Base-by-base conservation (phyloP, 2,329 filamentous ascomycete genomes). In the Pseudofabraea citricarpa region DNA sequence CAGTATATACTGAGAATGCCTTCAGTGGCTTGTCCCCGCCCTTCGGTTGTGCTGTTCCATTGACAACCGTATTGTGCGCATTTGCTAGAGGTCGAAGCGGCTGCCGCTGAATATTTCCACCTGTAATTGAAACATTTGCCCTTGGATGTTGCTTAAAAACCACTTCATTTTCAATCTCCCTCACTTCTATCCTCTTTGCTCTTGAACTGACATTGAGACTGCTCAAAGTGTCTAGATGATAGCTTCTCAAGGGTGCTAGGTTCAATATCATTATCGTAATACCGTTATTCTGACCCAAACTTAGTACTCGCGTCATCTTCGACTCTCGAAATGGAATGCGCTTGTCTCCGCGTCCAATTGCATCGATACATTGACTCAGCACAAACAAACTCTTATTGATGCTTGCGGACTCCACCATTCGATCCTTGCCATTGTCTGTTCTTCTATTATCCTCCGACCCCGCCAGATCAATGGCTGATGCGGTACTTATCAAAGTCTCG, bases 361-460 rank as follows among this genome's bases (percentile, higher is more conserved):
- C 91, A 61, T 97, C 91, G 41, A 97, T 91, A 57, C 91, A 97
- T 63, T 95, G 90, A 33, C 89, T 91, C 38, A 97, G 70, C 15
- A 96, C 90, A 58, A 97, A 97, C 6, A 97, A 73, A 51, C 88
- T 94, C 70, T 96, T 97, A 75, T 97, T 97, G 72, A 97, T 97
- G 58, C 88, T 91, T 0, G 91, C 90, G 29, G 90, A 95, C 65
- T 97, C 91, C n/a, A 95, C 79, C 61, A 97, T 73, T 20, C 91
- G 78, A 64, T 95, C 90, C 63, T 90, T 93, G 56, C 84, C 89
- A 64, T 97, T 97, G 41, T 95, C 91, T 0, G 91, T 97, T 39
- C 91, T 76, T 38, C 91, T 79, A 63, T 97, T 97, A 65, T 97
- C 91, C 66, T 97, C 93, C 1, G 90, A 96, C 31, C 91, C 91